These are phyloP conservation scores for Vanderwaltozyma tropicalis DNA, from an alignment of 805 yeast genomes.

Conservation along the genomic window DNA sequence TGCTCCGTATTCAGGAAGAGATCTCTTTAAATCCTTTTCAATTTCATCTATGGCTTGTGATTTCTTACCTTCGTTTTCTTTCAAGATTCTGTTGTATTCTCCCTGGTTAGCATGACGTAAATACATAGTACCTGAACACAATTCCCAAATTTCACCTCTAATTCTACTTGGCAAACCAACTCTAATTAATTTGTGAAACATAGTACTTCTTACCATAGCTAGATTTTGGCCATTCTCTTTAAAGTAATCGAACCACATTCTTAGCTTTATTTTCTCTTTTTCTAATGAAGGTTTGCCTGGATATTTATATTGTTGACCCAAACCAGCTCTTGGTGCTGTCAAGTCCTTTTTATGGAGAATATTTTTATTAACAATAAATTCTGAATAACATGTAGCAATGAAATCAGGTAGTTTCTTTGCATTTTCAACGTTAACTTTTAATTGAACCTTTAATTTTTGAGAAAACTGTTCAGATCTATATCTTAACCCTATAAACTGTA, in stretches of 20 bases:
- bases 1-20: conserved; percentile 92
- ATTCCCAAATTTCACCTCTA: conserved; percentile 95
- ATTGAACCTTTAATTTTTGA: conserved; percentile 46
- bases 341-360: conserved; percentile 30
- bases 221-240: conserved; percentile 76
- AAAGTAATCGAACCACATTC: conserved; percentile 89
- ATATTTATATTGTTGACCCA: conserved; percentile 73
- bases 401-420: conserved; percentile 56
- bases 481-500: conserved; percentile 71
- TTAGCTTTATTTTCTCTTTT: conserved; percentile 75
- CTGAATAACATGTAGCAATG: conserved; percentile 70
- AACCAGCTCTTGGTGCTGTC: conserved; percentile 66
- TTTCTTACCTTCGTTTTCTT: conserved; percentile 48
- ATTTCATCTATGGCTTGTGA: conserved; percentile 92
- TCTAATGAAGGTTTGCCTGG: conserved; percentile 79
- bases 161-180: conserved; percentile 91
- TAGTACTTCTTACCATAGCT: conserved; percentile 59
- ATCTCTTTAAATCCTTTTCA: conserved; percentile 88
- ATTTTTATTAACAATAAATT: conserved; percentile 56
- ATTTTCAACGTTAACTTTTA: conserved; percentile 53
- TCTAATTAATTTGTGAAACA: conserved; percentile 72
- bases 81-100: conserved; percentile 49
- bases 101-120: conserved; percentile 51
- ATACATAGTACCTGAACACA: conserved; percentile 78
- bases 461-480: conserved; percentile 77